These are phyloP conservation scores for Geranium rotundifolium DNA, from an alignment of 345 rosid genomes.

Conservation along the genomic window DNA sequence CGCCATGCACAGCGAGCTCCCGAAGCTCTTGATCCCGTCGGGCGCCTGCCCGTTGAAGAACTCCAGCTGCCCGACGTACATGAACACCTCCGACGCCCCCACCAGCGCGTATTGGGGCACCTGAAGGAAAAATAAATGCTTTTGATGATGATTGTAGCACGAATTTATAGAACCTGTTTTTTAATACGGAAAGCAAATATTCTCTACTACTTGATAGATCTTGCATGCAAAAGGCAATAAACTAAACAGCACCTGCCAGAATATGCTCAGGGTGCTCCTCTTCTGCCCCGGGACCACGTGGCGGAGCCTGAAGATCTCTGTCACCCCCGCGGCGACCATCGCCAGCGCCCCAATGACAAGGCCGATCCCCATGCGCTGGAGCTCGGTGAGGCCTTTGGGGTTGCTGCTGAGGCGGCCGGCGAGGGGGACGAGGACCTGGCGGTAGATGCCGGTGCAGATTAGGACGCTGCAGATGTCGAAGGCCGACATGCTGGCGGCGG, in stretches of 20 bases:
- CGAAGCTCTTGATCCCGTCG: slow-evolving; percentile 80
- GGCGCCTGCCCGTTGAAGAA: slow-evolving; percentile 88
- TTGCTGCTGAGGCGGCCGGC: slow-evolving; percentile 35
- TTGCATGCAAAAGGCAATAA: too few species aligned
- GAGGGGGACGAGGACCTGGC: slow-evolving; percentile 50
- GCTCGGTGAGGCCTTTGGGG: slow-evolving; percentile 55
- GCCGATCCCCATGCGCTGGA: slow-evolving; percentile 84
- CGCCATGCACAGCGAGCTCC: slow-evolving; percentile 94
- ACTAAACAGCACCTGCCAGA: slow-evolving; percentile 90
- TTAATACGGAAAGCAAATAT: too few species aligned
- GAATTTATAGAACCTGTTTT: too few species aligned
- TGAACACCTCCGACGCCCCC: slow-evolving; percentile 80
- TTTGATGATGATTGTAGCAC: too few species aligned
- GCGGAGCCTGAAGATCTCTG: slow-evolving; percentile 52
- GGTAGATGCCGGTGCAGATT: slow-evolving; percentile 55
- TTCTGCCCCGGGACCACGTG: slow-evolving; percentile 31
- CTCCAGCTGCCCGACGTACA: slow-evolving; percentile 89
- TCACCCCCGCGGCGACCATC: slow-evolving; percentile 70
- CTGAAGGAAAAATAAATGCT: too few species aligned
- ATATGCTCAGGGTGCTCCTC: slow-evolving; percentile 49
- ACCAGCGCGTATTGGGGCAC: slow-evolving; percentile 75
- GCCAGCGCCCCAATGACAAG: slow-evolving; percentile 63
- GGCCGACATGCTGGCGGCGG: slow-evolving; percentile 89
- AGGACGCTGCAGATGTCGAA: slow-evolving; percentile 78
- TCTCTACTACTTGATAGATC: too few species aligned